phyloP scores from a whole-genome alignment of 306 rosid species.

The Cicer judaicum region DNA sequence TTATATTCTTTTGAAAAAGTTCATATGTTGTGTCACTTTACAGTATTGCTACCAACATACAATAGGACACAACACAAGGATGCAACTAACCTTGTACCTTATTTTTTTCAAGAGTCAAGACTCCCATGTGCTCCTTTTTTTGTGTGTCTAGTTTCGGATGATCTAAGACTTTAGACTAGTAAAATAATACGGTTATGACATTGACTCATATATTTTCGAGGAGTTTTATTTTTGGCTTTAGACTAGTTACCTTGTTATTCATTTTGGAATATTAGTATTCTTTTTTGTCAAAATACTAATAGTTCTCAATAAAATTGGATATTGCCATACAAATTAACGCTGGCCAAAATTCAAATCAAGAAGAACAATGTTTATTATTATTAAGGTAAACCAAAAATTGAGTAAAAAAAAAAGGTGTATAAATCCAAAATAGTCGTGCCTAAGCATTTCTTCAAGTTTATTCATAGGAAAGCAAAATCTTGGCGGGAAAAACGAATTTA shows the following conservation, averaged over 20 bases:
- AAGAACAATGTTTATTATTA: conserved; percentile 1
- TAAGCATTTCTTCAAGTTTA: conserved; percentile 9
- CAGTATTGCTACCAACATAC: conserved; percentile 36
- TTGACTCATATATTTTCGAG: conserved; percentile 21
- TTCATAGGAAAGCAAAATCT: conserved; percentile 21
- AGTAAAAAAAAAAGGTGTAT: too few relatives aligned
- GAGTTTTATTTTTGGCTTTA: conserved; percentile 22
- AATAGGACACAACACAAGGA: conserved; percentile 34
- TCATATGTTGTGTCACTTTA: conserved; percentile 45
- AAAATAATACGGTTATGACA: conserved; percentile 7
- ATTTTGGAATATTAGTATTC: too few relatives aligned
- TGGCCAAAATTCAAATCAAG: conserved; percentile 15
- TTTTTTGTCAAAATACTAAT: too few relatives aligned
- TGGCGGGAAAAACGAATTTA: conserved; percentile 34
- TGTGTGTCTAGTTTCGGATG: conserved; percentile 14
- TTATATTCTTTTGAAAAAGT: conserved; percentile 6
- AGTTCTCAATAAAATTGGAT: conserved; percentile 10
- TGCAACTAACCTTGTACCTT: conserved; percentile 38
- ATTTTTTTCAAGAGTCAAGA: conserved; percentile 30
- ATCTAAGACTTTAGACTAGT: conserved; percentile 23
- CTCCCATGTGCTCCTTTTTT: conserved; percentile 36
- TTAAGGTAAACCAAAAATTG: too few relatives aligned
- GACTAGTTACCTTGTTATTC: too few relatives aligned
- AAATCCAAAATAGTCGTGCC: neutral
- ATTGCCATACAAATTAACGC: neutral